Base-by-base conservation (phyloP, 306 rosid species). In the Gillenia trifoliata region DNA sequence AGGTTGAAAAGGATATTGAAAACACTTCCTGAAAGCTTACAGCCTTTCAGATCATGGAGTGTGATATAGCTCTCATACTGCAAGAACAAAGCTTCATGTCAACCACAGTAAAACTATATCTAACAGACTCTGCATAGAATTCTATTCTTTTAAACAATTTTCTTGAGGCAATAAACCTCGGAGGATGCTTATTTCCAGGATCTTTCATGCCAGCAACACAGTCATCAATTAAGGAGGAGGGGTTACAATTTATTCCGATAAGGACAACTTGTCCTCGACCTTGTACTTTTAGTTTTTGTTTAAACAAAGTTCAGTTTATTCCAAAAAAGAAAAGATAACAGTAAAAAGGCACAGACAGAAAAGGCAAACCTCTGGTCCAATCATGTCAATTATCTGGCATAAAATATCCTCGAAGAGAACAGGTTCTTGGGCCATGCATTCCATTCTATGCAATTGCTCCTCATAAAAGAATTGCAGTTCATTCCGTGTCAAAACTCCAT, bases 361-460 rank as follows among this genome's bases (percentile, higher is more conserved):
- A 78, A 75, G 64, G 75, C 82, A 64, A 81, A 95, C 99, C 99
- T 95, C 91, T 55, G 98, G 89, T 84, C 82, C 86, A 85, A 95
- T 83, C 99, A 95, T 95, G 86, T 95, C 99, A 81, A 95, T 89
- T 73, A 92, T 89, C 81, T 95, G 99, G 84, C 99, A 95, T 78
- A 95, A 82, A 73, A 95, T 92, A 86, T 95, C 99, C 88, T 95
- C 99, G 81, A 95, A 95, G 67, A 95, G 97, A 75, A 95, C 99
- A 66, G 98, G 99, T 76, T 95, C 99, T 74, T 95, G 99, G 73
- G 99, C 99, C 99, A 95, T 92, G 88, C 99, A 95, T 78, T 95
- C 99, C 99, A 95, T 92, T 76, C 98, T 90, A 78, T 95, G 99
- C 88, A 95, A 85, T 77, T 95, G 99, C 87, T 95, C 99, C 92